Evolutionary conservation across 805 yeast genomes (phyloP).

Genomic region (Priceomyces haplophilus): DNA sequence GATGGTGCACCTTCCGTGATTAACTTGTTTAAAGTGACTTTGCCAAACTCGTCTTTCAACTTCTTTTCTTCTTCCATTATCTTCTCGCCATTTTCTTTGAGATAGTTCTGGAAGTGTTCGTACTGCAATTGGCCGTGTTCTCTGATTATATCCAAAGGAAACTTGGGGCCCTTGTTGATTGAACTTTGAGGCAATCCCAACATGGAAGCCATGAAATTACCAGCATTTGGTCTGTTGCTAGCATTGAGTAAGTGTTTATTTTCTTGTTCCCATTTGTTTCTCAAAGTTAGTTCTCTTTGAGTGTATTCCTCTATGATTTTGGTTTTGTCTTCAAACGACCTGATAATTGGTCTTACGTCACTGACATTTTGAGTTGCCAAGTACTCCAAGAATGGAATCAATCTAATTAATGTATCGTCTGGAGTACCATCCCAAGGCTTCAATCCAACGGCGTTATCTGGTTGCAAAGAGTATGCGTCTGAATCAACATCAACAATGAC

Average conservation of each 20-base stretch:
- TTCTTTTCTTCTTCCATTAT: constrained; percentile 84
- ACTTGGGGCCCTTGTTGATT: constrained; percentile 53
- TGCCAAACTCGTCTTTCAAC: constrained; percentile 78
- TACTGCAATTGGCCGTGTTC: constrained; percentile 91
- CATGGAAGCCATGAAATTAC: constrained; percentile 54
- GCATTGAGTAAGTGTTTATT: constrained; percentile 34
- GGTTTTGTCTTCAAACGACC: constrained; percentile 64
- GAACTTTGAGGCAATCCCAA: constrained; percentile 58
- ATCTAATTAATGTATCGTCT: constrained; percentile 72
- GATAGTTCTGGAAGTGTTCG: constrained; percentile 66
- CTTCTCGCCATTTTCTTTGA: constrained; percentile 58
- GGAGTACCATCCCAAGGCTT: constrained; percentile 83
- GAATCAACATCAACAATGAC: constrained; percentile 76
- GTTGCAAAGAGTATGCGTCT: constrained; percentile 74
- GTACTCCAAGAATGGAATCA: constrained; percentile 93
- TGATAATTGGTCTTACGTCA: constrained; percentile 87
- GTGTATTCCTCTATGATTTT: constrained; percentile 77
- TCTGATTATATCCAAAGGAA: constrained; percentile 86
- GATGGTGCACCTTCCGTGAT: constrained; percentile 79
- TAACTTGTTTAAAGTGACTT: constrained; percentile 76
- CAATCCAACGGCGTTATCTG: constrained; percentile 88
- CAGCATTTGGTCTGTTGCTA: constrained; percentile 37
- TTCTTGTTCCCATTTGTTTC: constrained; percentile 65
- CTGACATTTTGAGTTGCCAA: constrained; percentile 80
- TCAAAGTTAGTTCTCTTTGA: constrained; percentile 70